Percentiles rank a stretch among this genome's conserved stretches.
Evolutionary conservation across 306 rosid genomes (phyloP).

Genomic region (Cotoneaster glaucophyllus): DNA sequence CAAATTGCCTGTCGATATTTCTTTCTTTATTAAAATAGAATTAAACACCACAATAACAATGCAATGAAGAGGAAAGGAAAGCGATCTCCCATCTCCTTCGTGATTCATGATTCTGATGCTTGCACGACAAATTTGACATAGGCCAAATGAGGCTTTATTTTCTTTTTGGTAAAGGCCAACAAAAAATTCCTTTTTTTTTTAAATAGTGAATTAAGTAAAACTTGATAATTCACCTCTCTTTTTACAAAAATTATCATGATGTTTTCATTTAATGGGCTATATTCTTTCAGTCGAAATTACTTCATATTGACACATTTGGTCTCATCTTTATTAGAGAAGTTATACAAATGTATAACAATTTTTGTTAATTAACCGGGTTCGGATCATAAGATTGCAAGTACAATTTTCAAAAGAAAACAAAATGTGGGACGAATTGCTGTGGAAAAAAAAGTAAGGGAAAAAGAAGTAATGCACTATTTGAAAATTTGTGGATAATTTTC

Average conservation of each 20-base stretch:
- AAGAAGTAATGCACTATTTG: background rate
- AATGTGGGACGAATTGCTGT: background rate
- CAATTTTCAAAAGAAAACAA: background rate
- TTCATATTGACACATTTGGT: too few species aligned
- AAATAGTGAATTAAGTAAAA: background rate
- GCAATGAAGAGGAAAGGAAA: background rate
- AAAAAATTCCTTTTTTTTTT: background rate
- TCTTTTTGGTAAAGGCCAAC: background rate
- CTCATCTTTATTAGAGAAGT: too few species aligned
- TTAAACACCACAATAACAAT: too few species aligned
- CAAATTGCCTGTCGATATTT: too few species aligned
- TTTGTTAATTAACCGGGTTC: too few species aligned
- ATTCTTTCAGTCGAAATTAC: too few species aligned
- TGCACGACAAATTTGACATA: background rate
- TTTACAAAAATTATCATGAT: too few species aligned
- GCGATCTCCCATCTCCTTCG: background rate
- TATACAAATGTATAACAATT: too few species aligned
- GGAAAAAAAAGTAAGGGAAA: too few species aligned
- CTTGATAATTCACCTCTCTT: too few species aligned
- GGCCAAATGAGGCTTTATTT: background rate
- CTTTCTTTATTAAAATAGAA: too few species aligned
- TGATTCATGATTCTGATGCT: background rate
- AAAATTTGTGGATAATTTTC: background rate
- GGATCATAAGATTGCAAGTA: too few species aligned
- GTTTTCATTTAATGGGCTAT: fast-evolving